Percentiles rank a stretch among this genome's conserved stretches.
phyloP scores from a whole-genome alignment of 2,329 filamentous ascomycete genomes.

The Arthrobotrys musiformis region DNA sequence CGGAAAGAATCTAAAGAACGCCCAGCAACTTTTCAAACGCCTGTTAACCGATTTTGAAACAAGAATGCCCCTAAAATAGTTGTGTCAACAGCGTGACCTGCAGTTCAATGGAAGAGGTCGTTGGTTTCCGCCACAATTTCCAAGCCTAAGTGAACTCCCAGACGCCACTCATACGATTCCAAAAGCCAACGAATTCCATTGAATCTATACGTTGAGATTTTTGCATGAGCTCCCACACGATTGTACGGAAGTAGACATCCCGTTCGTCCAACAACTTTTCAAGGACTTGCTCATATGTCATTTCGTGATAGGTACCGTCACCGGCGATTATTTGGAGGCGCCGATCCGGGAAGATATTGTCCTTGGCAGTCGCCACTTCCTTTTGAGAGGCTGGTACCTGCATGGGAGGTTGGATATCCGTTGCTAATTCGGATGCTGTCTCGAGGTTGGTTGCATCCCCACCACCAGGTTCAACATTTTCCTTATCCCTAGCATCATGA shows the following conservation, averaged over 20 bases:
- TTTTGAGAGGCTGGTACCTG: not conserved
- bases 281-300: constrained; percentile 31
- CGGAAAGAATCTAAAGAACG: constrained; percentile 9
- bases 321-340: constrained; percentile 15
- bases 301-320: constrained; percentile 12
- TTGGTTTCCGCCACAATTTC: constrained; percentile 2
- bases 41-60: constrained; percentile 10
- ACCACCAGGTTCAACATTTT: constrained; percentile 11
- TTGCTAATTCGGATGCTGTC: not conserved
- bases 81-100: not conserved
- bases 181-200: constrained; percentile 31
- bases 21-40: constrained; percentile 18
- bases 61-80: constrained; percentile 37
- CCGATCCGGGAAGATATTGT: constrained; percentile 18
- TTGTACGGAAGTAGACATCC: constrained; percentile 46
- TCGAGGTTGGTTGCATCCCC: not conserved
- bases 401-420: not conserved
- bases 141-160: constrained; percentile 42
- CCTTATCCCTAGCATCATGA: not conserved
- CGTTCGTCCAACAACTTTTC: constrained; percentile 43
- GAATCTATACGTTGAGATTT: not conserved
- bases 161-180: constrained; percentile 24
- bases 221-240: constrained; percentile 44
- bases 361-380: not conserved
- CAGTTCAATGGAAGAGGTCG: not conserved